Base-by-base conservation (phyloP, 805 yeast species). In the Scheffersomyces ergatensis region DNA sequence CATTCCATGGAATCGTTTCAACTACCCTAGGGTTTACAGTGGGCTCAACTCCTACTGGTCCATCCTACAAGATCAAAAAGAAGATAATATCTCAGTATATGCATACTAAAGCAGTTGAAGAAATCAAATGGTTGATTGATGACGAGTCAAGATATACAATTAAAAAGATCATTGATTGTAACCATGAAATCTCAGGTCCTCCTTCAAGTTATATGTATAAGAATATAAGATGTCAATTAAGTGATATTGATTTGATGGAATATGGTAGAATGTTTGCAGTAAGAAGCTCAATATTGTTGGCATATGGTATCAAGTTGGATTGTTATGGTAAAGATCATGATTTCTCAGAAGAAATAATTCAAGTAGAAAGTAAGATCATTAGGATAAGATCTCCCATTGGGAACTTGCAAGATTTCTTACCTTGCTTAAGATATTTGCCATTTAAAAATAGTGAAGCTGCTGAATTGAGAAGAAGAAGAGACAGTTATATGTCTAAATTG, bases 1-100 rank as follows among this genome's bases (percentile, higher is more conserved):
- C 89, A 1, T 85, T 86, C 60, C 93, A 86, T 60, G 63, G 70
- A 15, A 68, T 84, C 2, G 66, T 84, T 33, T 72, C 84, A 0
- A 59, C 67, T 18, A 69, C 77, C 0, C 79, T 74, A 40, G 80
- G 83, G 0, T 77, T 72, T 48, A 82, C 88, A 0, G 67, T 82
- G 14, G 88, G 88, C 0, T 78, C 85, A 1, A 81, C 85, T 0
- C 87, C 87, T 1, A 72, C 65, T 43, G 76, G 83, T 1, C 60
- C 55, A 0, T 62, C 77, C 2, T 82, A 64, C 47, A 58, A 65
- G 36, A 60, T 56, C 36, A 71, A 74, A 53, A 72, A 78, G 50
- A 80, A 78, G 52, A 63, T 68, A 26, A 57, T 80, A 34, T 62
- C 80, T 1, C 64, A 64, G 45, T 53, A 63, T n/a, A 58, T 82